Conservation (phyloP, 495 filamentous ascomycete species). For the Trichoderma reesei region DNA sequence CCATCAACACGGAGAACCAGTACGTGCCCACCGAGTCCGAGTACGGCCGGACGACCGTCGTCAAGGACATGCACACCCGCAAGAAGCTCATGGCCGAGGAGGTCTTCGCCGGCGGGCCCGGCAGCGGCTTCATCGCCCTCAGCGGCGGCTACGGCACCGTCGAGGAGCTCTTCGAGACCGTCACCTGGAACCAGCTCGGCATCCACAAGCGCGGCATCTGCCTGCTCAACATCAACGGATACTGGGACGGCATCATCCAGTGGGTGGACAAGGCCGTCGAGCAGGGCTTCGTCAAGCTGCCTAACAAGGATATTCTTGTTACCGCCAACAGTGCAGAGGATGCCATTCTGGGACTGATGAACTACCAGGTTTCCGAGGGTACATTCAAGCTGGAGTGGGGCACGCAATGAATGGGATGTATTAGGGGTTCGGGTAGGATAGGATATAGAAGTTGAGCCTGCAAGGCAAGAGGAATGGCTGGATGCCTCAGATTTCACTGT, state of each 20-base stretch:
- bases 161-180: conserved; percentile 93
- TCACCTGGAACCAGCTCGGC: conserved; percentile 95
- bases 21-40: conserved; percentile 52
- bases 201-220: conserved; percentile 79
- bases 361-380: conserved; percentile 65
- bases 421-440: background rate
- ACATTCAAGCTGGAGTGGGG: conserved; percentile 77
- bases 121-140: conserved; percentile 82
- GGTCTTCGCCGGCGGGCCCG: conserved; percentile 69
- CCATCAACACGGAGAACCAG: conserved; percentile 21
- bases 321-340: conserved; percentile 65
- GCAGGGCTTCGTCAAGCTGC: conserved; percentile 61
- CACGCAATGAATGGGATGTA: conserved; percentile 38
- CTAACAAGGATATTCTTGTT: conserved; percentile 63
- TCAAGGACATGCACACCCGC: conserved; percentile 89
- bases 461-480: background rate
- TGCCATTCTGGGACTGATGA: conserved; percentile 55
- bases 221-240: conserved; percentile 77
- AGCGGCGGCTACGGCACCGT: conserved; percentile 89
- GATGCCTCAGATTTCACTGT: background rate
- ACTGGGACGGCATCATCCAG: conserved; percentile 73
- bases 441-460: background rate
- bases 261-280: conserved; percentile 76
- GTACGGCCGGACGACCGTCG: conserved; percentile 78
- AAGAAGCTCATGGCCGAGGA: conserved; percentile 87